Evolutionary conservation across 192 early-diverging fungal species (phyloP).

Genomic region (Glomus cerebriforme): DNA sequence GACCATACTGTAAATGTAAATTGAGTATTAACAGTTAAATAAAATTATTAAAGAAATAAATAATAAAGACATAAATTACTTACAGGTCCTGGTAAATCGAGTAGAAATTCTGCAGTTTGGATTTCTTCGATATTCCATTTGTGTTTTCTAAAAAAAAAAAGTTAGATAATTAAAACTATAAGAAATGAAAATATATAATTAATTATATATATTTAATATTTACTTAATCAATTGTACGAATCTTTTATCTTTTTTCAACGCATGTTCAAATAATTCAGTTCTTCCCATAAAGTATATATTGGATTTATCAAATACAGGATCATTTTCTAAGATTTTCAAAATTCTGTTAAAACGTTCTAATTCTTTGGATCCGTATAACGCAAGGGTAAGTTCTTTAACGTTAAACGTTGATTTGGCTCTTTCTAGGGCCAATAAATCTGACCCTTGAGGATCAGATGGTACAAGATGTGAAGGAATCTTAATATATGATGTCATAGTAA

Average conservation of each 20-base stretch:
- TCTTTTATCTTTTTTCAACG: slow-evolving; percentile 62
- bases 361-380: slow-evolving; percentile 68
- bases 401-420: slow-evolving; percentile 68
- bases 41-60: background rate
- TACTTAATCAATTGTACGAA: slow-evolving; percentile 64
- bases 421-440: slow-evolving; percentile 60
- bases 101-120: slow-evolving; percentile 51
- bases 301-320: slow-evolving; percentile 73
- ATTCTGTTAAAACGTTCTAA: slow-evolving; percentile 60
- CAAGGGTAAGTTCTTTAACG: slow-evolving; percentile 62
- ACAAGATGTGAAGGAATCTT: slow-evolving; percentile 36
- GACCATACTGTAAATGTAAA: slow-evolving; percentile 51
- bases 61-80: background rate
- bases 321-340: slow-evolving; percentile 60
- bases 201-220: slow-evolving; percentile 19
- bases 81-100: slow-evolving; percentile 65
- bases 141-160: slow-evolving; percentile 41
- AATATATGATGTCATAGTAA: background rate
- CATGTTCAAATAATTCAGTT: slow-evolving; percentile 62
- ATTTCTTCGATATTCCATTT: slow-evolving; percentile 60
- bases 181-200: background rate
- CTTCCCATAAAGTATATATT: slow-evolving; percentile 73
- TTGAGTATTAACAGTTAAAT: background rate
- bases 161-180: slow-evolving; percentile 14
- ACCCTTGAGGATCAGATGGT: slow-evolving; percentile 50